Conservation (phyloP, 495 filamentous ascomycete genomes). For the Echria macrotheca region DNA sequence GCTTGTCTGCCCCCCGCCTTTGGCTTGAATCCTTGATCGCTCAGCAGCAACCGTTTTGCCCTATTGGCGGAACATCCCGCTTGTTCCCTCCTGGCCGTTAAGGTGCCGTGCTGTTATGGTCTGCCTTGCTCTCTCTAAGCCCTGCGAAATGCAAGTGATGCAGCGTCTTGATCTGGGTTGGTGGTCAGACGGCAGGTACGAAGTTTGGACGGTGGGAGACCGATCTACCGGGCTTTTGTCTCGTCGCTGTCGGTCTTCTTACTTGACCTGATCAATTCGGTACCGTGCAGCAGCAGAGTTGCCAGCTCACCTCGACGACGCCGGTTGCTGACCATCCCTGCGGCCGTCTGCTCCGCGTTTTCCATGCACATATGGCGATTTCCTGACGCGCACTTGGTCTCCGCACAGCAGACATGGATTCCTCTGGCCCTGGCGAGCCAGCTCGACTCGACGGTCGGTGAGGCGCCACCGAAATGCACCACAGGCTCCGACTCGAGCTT, state of each 20-base stretch:
- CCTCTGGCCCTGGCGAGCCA: too few species aligned
- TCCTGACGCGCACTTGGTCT: too few species aligned
- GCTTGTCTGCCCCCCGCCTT: too few species aligned
- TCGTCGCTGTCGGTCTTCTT: not conserved
- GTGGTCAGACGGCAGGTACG: conserved; percentile 10
- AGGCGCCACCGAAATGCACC: conserved; percentile 10
- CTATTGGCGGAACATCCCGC: not conserved
- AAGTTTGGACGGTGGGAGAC: not conserved
- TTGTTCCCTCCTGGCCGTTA: not conserved
- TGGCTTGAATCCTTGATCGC: too few species aligned
- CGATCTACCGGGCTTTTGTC: not conserved
- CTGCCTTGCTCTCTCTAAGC: not conserved
- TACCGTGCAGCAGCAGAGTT: not conserved
- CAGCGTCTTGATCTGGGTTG: not conserved
- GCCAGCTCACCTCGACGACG: too few species aligned
- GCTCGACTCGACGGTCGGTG: too few species aligned
- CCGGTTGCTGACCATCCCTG: too few species aligned
- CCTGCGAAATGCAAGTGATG: not conserved
- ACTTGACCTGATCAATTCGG: not conserved
- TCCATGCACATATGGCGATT: too few species aligned
- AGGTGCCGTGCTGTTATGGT: not conserved
- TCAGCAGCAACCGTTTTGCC: not conserved
- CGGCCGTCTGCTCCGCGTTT: too few species aligned
- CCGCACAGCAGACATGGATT: too few species aligned
- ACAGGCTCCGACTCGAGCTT: not conserved